Conservation (phyloP, 805 yeast genomes). For the Myxozyma neotropica region DNA sequence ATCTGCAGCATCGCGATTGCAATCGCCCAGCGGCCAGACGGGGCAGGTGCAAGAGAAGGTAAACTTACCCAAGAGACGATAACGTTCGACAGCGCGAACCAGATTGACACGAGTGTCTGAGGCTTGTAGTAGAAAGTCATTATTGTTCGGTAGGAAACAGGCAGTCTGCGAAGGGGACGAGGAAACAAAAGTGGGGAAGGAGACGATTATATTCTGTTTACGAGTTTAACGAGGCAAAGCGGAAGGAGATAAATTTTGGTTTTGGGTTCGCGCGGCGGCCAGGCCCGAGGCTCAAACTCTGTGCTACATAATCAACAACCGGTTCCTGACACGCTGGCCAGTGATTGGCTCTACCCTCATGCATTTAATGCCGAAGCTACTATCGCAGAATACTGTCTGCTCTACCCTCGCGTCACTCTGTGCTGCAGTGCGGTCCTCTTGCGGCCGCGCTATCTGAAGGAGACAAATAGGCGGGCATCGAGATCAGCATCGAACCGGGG, state of each 20-base stretch:
- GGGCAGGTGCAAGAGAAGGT: neutral
- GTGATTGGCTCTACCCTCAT: no score
- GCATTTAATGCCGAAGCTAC: neutral
- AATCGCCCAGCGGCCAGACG: no score
- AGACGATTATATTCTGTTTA: neutral
- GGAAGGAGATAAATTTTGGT: neutral
- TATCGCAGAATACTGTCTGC: no score
- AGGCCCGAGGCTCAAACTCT: neutral
- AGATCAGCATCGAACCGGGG: no score
- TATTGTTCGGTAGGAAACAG: neutral
- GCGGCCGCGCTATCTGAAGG: no score
- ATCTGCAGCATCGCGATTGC: neutral
- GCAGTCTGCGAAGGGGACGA: neutral
- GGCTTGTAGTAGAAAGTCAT: slow-evolving; percentile 28
- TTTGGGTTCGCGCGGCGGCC: slow-evolving; percentile 1
- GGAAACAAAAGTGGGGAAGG: neutral
- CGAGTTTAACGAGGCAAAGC: neutral
- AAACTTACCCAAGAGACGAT: slow-evolving; percentile 28
- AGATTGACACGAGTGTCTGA: slow-evolving; percentile 10
- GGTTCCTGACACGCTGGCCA: no score
- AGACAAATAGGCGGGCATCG: no score
- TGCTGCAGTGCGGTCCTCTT: no score
- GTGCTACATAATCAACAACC: neutral
- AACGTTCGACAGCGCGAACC: slow-evolving; percentile 25
- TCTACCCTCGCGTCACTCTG: no score